A percentile compares a stretch with the other conserved stretches of the same genome.
These are phyloP conservation scores for Gloeostereum incarnatum DNA, from an alignment of 768 basidiomycete genomes.

Conservation along the genomic window DNA sequence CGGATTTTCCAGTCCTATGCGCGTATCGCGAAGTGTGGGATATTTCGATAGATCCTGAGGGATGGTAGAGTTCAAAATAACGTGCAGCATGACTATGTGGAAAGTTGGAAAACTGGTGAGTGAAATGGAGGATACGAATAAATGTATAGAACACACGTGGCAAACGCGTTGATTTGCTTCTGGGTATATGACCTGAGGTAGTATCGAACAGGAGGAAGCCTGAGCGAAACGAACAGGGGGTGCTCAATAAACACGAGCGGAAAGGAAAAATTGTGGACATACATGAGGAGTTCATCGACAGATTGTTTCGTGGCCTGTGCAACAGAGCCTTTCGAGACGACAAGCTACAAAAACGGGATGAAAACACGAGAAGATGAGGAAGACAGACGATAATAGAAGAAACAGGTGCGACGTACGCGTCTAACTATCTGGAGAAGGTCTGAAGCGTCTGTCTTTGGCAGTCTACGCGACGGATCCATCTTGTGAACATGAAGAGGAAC, in stretches of 20 bases:
- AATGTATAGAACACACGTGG: slow-evolving; percentile 59
- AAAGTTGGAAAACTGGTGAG: slow-evolving; percentile 15
- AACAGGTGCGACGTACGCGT: slow-evolving; percentile 46
- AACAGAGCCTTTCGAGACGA: slow-evolving; percentile 42
- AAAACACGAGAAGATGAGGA: slow-evolving; percentile 18
- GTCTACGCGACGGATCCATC: slow-evolving; percentile 71
- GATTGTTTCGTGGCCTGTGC: slow-evolving; percentile 58
- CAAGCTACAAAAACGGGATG: slow-evolving; percentile 35
- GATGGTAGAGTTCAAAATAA: slow-evolving; percentile 82
- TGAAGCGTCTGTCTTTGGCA: slow-evolving; percentile 65
- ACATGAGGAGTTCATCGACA: slow-evolving; percentile 74
- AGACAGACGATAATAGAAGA: slow-evolving; percentile 14
- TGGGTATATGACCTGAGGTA: slow-evolving; percentile 69
- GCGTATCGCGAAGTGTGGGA: slow-evolving; percentile 85
- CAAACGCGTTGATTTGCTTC: slow-evolving; percentile 86
- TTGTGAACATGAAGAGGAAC: slow-evolving; percentile 85
- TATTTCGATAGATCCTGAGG: slow-evolving; percentile 78
- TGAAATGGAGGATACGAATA: slow-evolving; percentile 13
- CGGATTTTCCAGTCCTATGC: slow-evolving; percentile 81
- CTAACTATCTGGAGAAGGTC: slow-evolving; percentile 64
- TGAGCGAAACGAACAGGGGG: slow-evolving; percentile 23
- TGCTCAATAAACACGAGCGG: slow-evolving; percentile 13
- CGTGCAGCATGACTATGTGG: slow-evolving; percentile 70
- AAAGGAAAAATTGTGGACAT: slow-evolving; percentile 23
- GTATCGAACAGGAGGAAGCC: slow-evolving; percentile 67